Evolutionary conservation across 140 eudicot species (phyloP).

Genomic region (Anethum foeniculum): DNA sequence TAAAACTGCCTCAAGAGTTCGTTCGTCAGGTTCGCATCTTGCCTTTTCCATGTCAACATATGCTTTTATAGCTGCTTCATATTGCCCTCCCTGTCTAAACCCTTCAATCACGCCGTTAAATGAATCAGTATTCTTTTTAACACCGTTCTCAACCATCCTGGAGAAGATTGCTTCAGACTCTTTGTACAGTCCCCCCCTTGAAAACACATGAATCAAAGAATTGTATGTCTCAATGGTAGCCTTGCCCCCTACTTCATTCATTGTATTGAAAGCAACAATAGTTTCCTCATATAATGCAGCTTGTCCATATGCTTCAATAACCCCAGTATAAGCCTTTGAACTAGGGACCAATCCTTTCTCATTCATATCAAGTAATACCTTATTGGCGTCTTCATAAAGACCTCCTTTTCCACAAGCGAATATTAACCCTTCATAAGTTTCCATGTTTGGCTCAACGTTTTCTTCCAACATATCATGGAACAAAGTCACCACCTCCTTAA

Average conservation of each 20-base stretch:
- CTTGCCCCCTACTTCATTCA: constrained; percentile 91
- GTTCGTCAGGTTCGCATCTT: constrained; percentile 69
- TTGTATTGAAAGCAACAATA: constrained; percentile 77
- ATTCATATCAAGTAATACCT: constrained; percentile 59
- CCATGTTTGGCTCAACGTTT: constrained; percentile 86
- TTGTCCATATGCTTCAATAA: constrained; percentile 89
- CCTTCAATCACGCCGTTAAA: constrained; percentile 81
- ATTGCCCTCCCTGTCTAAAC: constrained; percentile 79
- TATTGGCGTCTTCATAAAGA: constrained; percentile 69
- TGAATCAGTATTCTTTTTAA: constrained; percentile 47
- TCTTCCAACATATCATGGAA: constrained; percentile 94
- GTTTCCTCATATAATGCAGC: constrained; percentile 90
- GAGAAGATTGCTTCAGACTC: constrained; percentile 56
- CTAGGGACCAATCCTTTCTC: constrained; percentile 76
- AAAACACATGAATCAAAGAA: constrained; percentile 60
- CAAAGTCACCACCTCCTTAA: constrained; percentile 83
- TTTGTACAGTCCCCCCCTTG: constrained; percentile 84
- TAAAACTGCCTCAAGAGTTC: constrained; percentile 82
- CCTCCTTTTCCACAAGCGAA: constrained; percentile 93
- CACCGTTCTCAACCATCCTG: constrained; percentile 57
- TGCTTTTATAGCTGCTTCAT: constrained; percentile 81
- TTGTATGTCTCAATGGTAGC: constrained; percentile 70
- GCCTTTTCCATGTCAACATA: constrained; percentile 92
- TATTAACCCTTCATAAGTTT: constrained; percentile 81
- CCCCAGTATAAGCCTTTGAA: constrained; percentile 79